Evolutionary conservation across 1,139 yeast genomes (phyloP).

Genomic region (Lodderomyces elongisporus): DNA sequence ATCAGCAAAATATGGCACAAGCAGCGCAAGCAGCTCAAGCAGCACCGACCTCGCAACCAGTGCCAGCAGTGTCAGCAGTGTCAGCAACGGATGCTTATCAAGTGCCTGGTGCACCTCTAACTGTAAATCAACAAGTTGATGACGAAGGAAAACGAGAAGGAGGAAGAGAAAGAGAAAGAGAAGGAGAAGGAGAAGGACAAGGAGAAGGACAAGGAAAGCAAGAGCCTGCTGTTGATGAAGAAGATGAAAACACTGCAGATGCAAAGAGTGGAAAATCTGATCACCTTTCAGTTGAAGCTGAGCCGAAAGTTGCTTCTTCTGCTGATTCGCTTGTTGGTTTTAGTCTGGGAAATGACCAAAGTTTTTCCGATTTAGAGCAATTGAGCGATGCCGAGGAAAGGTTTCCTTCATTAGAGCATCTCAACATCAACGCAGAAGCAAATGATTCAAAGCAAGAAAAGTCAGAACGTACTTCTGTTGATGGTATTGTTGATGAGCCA

Average conservation of each 20-base stretch:
- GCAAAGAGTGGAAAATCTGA: not conserved
- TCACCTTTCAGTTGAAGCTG: not conserved
- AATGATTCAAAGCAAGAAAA: no score
- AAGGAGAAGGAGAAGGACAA: not conserved
- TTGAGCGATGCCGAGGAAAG: slow-evolving; percentile 41
- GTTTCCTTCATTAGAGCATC: slow-evolving; percentile 40
- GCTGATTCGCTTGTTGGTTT: slow-evolving; percentile 7
- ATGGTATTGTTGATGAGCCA: slow-evolving; percentile 23
- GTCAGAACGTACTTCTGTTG: no score
- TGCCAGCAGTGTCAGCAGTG: not conserved
- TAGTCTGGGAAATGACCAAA: slow-evolving; percentile 11
- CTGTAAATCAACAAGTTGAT: no score
- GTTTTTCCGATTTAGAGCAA: slow-evolving; percentile 23
- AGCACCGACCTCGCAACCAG: not conserved
- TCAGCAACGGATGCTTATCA: not conserved
- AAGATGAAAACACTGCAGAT: not conserved
- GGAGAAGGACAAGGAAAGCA: slow-evolving; percentile 2
- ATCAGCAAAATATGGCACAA: slow-evolving; percentile 21
- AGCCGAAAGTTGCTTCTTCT: not conserved
- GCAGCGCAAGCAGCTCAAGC: slow-evolving; percentile 2
- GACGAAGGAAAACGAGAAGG: no score
- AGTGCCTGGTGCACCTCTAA: no score
- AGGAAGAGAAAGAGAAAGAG: no score
- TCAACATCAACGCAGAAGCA: no score
- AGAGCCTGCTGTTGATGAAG: slow-evolving; percentile 3